These are phyloP conservation scores for Salix purpurea DNA, from an alignment of 345 rosid genomes.

Conservation along the genomic window DNA sequence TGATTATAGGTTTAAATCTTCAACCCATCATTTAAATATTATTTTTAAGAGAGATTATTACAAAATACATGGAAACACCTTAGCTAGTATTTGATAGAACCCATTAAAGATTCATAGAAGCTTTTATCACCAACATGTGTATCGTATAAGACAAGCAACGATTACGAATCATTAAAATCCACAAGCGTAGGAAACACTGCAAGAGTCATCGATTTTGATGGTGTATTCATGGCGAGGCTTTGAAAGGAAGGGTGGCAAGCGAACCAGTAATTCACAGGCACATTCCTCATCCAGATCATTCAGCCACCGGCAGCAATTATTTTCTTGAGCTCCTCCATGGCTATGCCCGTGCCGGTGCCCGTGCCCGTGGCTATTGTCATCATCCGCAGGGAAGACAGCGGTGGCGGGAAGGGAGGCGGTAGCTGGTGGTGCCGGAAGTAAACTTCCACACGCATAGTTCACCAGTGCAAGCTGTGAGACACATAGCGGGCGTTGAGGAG, in stretches of 20 bases:
- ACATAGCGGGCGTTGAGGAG: conserved; percentile 16
- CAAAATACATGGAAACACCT: background rate
- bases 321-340: conserved; percentile 7
- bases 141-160: background rate
- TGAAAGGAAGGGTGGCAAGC: conserved; percentile 64
- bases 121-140: background rate
- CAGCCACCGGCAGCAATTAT: conserved; percentile 77
- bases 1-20: too few species aligned
- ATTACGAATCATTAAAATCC: background rate
- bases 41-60: background rate
- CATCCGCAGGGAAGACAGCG: background rate
- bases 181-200: conserved; percentile 54
- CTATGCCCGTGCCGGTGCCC: conserved; percentile 10
- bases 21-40: background rate
- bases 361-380: conserved; percentile 2
- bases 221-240: conserved; percentile 59
- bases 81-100: background rate
- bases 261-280: conserved; percentile 69
- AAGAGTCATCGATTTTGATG: conserved; percentile 43
- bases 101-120: background rate
- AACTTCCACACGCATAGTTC: conserved; percentile 18
- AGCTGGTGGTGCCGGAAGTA: background rate
- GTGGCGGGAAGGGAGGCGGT: background rate
- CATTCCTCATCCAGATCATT: conserved; percentile 62
- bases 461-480: conserved; percentile 25